Conservation (phyloP, 148 eudicot species). For the Tetragonia tetragonoides region DNA sequence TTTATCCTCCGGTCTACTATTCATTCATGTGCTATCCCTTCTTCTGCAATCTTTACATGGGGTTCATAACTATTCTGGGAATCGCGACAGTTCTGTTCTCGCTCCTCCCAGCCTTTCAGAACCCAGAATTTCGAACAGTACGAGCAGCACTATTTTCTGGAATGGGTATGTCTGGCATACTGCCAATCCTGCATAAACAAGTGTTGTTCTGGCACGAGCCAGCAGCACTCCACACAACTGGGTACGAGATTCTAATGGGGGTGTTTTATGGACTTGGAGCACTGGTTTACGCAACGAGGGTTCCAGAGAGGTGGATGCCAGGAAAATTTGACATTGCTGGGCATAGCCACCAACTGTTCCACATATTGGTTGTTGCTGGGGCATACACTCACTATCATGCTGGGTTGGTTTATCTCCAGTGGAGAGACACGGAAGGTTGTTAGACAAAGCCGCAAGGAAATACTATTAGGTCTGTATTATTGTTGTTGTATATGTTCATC, state of each 20-base stretch:
- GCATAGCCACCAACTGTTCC: constrained; percentile 89
- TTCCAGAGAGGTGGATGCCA: constrained; percentile 97
- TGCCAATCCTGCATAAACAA: constrained; percentile 77
- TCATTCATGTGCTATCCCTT: constrained; percentile 97
- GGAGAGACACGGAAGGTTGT: constrained; percentile 92
- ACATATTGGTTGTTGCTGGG: constrained; percentile 81
- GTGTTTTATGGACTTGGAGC: constrained; percentile 74
- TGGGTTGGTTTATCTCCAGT: constrained; percentile 75
- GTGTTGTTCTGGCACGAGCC: constrained; percentile 66
- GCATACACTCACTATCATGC: constrained; percentile 89
- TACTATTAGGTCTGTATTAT: neutral
- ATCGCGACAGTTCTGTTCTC: constrained; percentile 54
- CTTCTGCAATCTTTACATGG: constrained; percentile 79
- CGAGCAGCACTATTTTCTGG: constrained; percentile 72
- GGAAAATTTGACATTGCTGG: constrained; percentile 96
- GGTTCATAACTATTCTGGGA: constrained; percentile 79
- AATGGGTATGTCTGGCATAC: constrained; percentile 76
- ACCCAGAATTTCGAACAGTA: constrained; percentile 54
- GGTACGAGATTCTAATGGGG: constrained; percentile 87
- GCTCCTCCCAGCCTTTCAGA: constrained; percentile 74
- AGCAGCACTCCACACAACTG: constrained; percentile 76
- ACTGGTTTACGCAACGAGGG: constrained; percentile 63
- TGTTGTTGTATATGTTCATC: constrained; percentile 7
- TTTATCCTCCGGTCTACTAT: constrained; percentile 90
- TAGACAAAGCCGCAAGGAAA: constrained; percentile 2